Conservation (phyloP, 2,329 filamentous ascomycete species). For the Aureobasidium sp. region DNA sequence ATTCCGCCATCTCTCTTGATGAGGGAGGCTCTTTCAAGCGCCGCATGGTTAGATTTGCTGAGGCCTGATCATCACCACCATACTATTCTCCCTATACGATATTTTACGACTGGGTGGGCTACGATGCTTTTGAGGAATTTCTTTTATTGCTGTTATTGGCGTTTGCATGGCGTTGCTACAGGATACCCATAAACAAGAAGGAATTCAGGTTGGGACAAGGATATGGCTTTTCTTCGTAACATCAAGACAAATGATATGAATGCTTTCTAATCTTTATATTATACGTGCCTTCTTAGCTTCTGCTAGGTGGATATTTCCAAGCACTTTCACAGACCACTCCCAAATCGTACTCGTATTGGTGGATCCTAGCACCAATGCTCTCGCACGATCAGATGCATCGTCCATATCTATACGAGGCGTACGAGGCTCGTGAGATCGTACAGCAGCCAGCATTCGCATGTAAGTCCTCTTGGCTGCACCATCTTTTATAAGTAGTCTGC, state of each 20-base stretch:
- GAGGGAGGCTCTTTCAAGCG: constrained; percentile 13
- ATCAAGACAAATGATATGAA: not conserved
- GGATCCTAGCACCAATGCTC: not conserved
- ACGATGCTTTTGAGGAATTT: not conserved
- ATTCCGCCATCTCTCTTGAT: constrained; percentile 10
- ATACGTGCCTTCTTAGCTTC: too few species aligned
- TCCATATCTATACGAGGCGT: not conserved
- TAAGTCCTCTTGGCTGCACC: not conserved
- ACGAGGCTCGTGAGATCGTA: not conserved
- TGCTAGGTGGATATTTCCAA: too few species aligned
- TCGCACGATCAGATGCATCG: not conserved
- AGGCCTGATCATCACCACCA: not conserved
- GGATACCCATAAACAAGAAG: constrained; percentile 9
- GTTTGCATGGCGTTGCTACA: not conserved
- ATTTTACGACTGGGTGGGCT: not conserved
- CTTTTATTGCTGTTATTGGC: not conserved
- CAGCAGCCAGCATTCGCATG: not conserved
- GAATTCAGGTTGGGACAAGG: not conserved
- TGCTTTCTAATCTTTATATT: not conserved
- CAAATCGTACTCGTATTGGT: not conserved
- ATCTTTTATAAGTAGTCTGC: not conserved
- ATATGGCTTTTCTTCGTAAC: not conserved
- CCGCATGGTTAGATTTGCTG: constrained; percentile 18
- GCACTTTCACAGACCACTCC: not conserved
- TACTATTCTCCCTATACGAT: not conserved